Evolutionary conservation across 768 basidiomycete species (phyloP), one percentile per base, ranked within the genome.

Genomic region (Mycena capillaripes): DNA sequence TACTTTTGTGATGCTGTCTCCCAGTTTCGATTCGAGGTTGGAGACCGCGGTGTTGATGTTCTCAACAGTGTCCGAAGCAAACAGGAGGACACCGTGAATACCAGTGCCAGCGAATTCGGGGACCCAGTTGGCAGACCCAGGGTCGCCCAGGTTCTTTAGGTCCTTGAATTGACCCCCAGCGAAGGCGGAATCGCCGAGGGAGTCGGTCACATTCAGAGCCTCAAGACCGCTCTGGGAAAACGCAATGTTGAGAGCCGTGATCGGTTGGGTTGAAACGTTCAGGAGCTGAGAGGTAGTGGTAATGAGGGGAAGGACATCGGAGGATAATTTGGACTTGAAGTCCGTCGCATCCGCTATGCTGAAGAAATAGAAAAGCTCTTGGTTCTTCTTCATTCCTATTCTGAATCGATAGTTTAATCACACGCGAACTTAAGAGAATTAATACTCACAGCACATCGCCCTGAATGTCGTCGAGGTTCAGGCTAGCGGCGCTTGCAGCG

Each of bases 311-410:
- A 83, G 75, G 57, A 90, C 79, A 21, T 81, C 69, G 27, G 63
- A 44, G 34, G 52, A 66, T 25, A 89, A 81, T 50, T 86, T 82
- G 36, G 76, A 76, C 70, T 84, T 84, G 82, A 91, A 91, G 34
- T 76, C 75, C 5, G 73, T 73, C 66, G 78, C 83, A 76, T 91
- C 73, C 60, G 78, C 78, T 73, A 91, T 86, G 63, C 84, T 78
- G 83, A 89, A 89, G 80, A 91, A 88, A 68, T 85, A 79, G 76
- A 86, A 89, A 19, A 79, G 78, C 73, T 90, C 85, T 14, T 83
- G 84, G 81, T 86, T 88, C 84, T 91, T 91, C 8, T 85, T 86
- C 36, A 90, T 83, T 25, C 89, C 89, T 44, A 83, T 82, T 75
- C 89, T 89, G 67, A 29, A 8, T 36, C n/a, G 29, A 21, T 2